A percentile compares a stretch with the other conserved stretches of the same genome.
phyloP scores from a whole-genome alignment of 2,329 filamentous ascomycete species.

The Botrytis deweyae region DNA sequence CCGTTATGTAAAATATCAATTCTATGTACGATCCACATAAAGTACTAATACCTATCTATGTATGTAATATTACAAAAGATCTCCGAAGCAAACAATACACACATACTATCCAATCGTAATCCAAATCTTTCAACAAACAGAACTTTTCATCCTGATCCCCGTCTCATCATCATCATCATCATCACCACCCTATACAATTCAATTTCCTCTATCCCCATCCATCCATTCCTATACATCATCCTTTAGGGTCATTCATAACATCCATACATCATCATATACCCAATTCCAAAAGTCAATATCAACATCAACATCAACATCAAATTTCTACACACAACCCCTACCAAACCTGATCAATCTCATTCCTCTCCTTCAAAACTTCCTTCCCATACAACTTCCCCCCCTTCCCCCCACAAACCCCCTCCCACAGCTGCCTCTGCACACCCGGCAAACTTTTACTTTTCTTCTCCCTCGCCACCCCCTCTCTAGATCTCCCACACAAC shows the following conservation, averaged over 20 bases:
- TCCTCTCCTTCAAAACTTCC: background rate
- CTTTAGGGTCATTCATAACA: background rate
- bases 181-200: background rate
- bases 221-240: background rate
- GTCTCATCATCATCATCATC: background rate
- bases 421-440: background rate
- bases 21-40: background rate
- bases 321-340: background rate
- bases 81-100: background rate
- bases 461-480: background rate
- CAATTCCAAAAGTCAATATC: background rate
- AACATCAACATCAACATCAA: background rate
- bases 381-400: too few species aligned
- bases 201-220: background rate
- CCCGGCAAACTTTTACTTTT: conserved; percentile 5
- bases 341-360: conserved; percentile 1
- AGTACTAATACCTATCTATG: background rate
- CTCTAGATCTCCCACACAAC: background rate
- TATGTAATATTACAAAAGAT: background rate
- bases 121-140: background rate
- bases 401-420: background rate
- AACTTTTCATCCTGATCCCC: background rate
- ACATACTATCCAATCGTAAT: background rate
- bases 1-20: background rate
- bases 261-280: background rate